Base-by-base conservation (phyloP, 2,329 filamentous ascomycete genomes). In the Botrytis galanthina region DNA sequence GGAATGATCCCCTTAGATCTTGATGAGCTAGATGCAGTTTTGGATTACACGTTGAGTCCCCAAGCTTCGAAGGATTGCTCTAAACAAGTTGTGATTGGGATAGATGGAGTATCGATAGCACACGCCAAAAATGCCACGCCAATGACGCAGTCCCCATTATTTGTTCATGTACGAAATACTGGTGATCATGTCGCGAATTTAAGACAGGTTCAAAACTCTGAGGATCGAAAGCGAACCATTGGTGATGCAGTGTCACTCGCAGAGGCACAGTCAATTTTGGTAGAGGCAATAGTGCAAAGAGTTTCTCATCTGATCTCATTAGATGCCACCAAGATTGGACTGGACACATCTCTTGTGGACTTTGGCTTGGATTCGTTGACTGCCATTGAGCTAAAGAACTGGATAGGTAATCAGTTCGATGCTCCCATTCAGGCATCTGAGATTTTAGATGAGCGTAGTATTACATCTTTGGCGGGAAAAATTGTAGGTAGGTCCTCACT, bases 381-480 rank as follows among this genome's bases (percentile, higher is more conserved):
- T 14, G 62, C 67, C 16, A 74, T 75, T 62, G 74, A 75, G 22
- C 51, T 74, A 20, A 60, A 70, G 20, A 74, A 74, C 44, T 72
- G 61, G 73, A 80, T 87, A 2, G 76, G 81, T 14, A 80, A 81
- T 60, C 82, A 83, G 74, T 83, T 83, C 32, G 81, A 46, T 26
- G 68, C 35, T n/a, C 46, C 68, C 29, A 60, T 70, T 14, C 68
- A 70, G 29, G 39, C 68, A 12, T 70, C 68, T 4, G 51, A 70
- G 32, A 57, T 70, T 42, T 20, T 70, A 5, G 68, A 60, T 12
- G 60, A 35, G 32, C 60, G 60, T 37, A 62, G 60, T 42, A 29
- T 62, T 10, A n/a, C 37, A 22, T 35, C 60, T 42, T 18, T 62
- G 32, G 60, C 60, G 5, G 37, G 22, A 29, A 62, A 10, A n/a